phyloP scores from a whole-genome alignment of 1,284 basidiomycete species.

The Porogramme epimiltina region DNA sequence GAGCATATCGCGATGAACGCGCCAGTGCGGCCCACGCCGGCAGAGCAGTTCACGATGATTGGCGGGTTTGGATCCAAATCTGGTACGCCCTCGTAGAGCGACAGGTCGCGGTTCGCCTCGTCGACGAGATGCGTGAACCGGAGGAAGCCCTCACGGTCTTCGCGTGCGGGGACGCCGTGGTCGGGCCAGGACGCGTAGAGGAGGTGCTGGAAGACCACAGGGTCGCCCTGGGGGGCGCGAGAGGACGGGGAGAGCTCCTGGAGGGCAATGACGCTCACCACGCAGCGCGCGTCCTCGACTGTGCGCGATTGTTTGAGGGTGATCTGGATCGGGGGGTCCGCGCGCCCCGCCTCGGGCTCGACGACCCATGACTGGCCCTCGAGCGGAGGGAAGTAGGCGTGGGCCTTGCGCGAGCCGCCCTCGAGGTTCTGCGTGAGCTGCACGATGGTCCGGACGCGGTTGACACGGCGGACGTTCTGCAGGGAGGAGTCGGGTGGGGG shows the following conservation, averaged over 20 bases:
- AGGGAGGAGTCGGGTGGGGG: slow-evolving; percentile 36
- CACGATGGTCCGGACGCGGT: slow-evolving; percentile 70
- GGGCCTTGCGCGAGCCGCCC: slow-evolving; percentile 67
- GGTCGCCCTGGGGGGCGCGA: slow-evolving; percentile 28
- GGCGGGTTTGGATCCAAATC: slow-evolving; percentile 61
- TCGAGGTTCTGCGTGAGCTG: slow-evolving; percentile 78
- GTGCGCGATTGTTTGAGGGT: slow-evolving; percentile 48
- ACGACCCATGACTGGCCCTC: slow-evolving; percentile 58
- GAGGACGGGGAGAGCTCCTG: slow-evolving; percentile 19
- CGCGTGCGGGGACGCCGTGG: slow-evolving; percentile 68
- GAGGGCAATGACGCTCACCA: slow-evolving; percentile 55
- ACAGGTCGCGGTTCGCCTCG: slow-evolving; percentile 51
- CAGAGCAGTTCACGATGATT: slow-evolving; percentile 83
- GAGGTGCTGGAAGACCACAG: slow-evolving; percentile 67
- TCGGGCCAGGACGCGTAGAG: slow-evolving; percentile 83
- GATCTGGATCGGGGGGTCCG: slow-evolving; percentile 49
- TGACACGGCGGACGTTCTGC: slow-evolving; percentile 42
- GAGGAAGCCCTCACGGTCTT: slow-evolving; percentile 58
- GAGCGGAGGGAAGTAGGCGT: slow-evolving; percentile 69
- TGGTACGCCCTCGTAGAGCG: slow-evolving; percentile 32
- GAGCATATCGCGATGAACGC: slow-evolving; percentile 83
- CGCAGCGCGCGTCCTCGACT: slow-evolving; percentile 57
- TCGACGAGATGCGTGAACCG: slow-evolving; percentile 67
- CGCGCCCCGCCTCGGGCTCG: slow-evolving; percentile 43
- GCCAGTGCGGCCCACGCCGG: slow-evolving; percentile 90